Conservation (phyloP, 1,284 basidiomycete genomes). For the Malassezia brasiliensis region DNA sequence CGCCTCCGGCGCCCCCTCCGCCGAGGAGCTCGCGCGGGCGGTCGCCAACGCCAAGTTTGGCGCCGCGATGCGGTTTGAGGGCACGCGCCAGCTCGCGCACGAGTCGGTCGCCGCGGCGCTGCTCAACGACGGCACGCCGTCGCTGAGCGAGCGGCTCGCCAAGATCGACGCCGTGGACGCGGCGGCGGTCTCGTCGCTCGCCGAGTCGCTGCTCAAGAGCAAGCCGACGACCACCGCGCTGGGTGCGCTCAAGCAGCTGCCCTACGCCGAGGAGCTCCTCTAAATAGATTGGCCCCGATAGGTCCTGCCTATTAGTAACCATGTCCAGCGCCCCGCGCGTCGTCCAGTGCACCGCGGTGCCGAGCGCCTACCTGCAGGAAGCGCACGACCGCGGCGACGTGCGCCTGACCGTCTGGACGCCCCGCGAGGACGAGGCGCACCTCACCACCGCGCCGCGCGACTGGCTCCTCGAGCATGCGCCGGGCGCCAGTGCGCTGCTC, state of each 20-base stretch:
- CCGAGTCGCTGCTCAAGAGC: conserved; percentile 40
- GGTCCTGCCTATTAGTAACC: background rate
- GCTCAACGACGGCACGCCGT: conserved; percentile 24
- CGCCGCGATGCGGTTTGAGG: conserved; percentile 31
- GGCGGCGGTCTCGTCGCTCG: conserved; percentile 23
- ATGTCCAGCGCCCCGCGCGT: background rate
- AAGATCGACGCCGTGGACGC: conserved; percentile 36
- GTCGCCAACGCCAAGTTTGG: conserved; percentile 45
- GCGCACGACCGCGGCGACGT: conserved; percentile 18
- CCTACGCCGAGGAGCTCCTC: conserved; percentile 44
- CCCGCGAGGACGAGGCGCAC: conserved; percentile 51
- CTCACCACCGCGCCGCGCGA: conserved; percentile 55
- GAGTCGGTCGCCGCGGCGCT: conserved; percentile 29
- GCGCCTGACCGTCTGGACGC: conserved; percentile 59
- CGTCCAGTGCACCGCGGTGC: conserved; percentile 1
- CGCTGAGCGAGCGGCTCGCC: conserved; percentile 27
- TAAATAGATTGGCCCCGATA: conserved; percentile 15
- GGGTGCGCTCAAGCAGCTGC: conserved; percentile 40
- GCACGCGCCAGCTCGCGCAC: conserved; percentile 26
- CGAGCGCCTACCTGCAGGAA: background rate
- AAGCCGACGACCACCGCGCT: conserved; percentile 44
- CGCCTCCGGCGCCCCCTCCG: conserved; percentile 25
- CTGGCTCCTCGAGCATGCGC: conserved; percentile 70
- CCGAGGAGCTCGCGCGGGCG: conserved; percentile 32
- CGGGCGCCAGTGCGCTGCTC: conserved; percentile 59